Evolutionary conservation across 768 basidiomycete genomes (phyloP).

Genomic region (Mycena chlorophos): DNA sequence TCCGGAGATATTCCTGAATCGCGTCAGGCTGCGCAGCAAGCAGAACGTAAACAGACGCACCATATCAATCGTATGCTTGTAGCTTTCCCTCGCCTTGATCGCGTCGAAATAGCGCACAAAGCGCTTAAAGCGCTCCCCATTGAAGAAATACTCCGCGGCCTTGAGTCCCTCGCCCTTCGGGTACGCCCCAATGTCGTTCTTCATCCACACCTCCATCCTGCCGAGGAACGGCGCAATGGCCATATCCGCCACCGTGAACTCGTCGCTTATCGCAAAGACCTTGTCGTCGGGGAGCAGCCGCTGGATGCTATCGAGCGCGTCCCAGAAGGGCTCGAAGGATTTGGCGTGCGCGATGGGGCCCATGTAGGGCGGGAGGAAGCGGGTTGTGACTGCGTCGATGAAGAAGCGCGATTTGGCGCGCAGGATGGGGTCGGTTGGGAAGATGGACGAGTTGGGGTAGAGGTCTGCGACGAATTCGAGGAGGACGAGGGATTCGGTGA

Average conservation of each 20-base stretch:
- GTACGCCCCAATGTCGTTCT: constrained; percentile 53
- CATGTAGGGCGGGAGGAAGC: constrained; percentile 38
- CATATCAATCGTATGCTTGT: constrained; percentile 52
- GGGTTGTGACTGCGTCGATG: constrained; percentile 51
- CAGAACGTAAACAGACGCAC: constrained; percentile 33
- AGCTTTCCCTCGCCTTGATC: constrained; percentile 51
- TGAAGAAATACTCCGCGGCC: constrained; percentile 40
- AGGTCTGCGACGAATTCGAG: constrained; percentile 66
- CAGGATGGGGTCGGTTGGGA: constrained; percentile 53
- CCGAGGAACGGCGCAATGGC: constrained; percentile 59
- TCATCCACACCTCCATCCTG: constrained; percentile 43
- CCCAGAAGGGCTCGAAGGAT: constrained; percentile 38
- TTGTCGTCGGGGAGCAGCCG: constrained; percentile 46
- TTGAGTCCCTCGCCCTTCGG: constrained; percentile 46
- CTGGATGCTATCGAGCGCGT: constrained; percentile 49
- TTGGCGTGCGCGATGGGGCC: constrained; percentile 39
- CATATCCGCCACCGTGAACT: constrained; percentile 61
- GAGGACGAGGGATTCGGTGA: constrained; percentile 63
- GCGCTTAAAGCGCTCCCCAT: constrained; percentile 46
- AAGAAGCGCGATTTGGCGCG: constrained; percentile 65
- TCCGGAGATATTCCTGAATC: neutral
- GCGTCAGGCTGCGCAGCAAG: neutral
- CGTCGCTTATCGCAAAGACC: constrained; percentile 38
- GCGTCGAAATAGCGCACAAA: constrained; percentile 48
- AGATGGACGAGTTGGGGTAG: constrained; percentile 44